phyloP scores from a whole-genome alignment of 2,329 filamentous ascomycete species.

The Aspergillus fructus region DNA sequence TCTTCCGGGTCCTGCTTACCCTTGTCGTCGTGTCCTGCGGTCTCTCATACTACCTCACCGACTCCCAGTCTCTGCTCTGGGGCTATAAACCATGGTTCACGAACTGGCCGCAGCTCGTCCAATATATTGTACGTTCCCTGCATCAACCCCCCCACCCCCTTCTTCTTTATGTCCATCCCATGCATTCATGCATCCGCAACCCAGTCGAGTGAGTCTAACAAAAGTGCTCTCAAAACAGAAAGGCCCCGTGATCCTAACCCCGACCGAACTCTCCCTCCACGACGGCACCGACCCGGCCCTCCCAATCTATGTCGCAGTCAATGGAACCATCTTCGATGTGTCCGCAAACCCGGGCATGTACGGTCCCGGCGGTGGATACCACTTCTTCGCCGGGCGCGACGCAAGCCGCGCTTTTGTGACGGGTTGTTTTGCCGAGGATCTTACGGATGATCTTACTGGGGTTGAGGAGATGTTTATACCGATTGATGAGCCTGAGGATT shows the following conservation, averaged over 20 bases:
- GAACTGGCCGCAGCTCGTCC: slow-evolving; percentile 57
- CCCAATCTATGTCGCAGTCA: slow-evolving; percentile 86
- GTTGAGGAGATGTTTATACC: slow-evolving; percentile 80
- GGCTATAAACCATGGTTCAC: slow-evolving; percentile 64
- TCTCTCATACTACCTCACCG: slow-evolving; percentile 74
- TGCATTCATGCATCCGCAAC: background rate
- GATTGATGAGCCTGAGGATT: slow-evolving; percentile 58
- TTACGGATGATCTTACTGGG: slow-evolving; percentile 79
- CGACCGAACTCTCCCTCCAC: slow-evolving; percentile 69
- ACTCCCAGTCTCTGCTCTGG: slow-evolving; percentile 70
- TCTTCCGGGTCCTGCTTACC: slow-evolving; percentile 68
- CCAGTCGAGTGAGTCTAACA: background rate
- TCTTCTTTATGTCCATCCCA: background rate
- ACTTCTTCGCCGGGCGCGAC: slow-evolving; percentile 82
- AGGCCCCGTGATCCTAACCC: slow-evolving; percentile 69
- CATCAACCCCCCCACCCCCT: background rate
- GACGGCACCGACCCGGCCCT: slow-evolving; percentile 72
- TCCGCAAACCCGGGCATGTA: slow-evolving; percentile 59
- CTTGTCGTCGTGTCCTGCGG: slow-evolving; percentile 65
- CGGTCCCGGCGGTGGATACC: slow-evolving; percentile 82
- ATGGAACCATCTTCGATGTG: slow-evolving; percentile 66
- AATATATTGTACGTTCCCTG: slow-evolving; percentile 56
- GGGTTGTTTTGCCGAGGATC: slow-evolving; percentile 85
- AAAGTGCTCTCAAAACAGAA: slow-evolving; percentile 30
- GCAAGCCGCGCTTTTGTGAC: slow-evolving; percentile 88